Evolutionary conservation across 495 filamentous ascomycete species (phyloP), one percentile per base, ranked within the genome.

Genomic region (Annulohypoxylon maeteangense): DNA sequence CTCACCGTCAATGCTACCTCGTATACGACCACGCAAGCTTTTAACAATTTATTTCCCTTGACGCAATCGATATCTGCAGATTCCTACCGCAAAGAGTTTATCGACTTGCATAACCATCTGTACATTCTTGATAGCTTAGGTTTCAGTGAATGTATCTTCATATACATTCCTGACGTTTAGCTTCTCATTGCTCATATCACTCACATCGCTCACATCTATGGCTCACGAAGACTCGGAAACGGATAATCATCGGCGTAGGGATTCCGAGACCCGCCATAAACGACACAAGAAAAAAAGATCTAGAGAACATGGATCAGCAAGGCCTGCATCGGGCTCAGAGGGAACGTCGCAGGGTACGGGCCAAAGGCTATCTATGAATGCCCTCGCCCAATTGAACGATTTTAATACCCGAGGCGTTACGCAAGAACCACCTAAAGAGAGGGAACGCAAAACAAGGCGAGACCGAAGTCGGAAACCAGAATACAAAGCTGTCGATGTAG

Each of bases 341-440:
- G 38, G 54, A 57, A 56, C 65, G 36, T 65, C 66, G 2, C 40
- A 65, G 14, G 51, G 50, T 54, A 63, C 62, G 27, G 68, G 63
- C 36, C 77, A 78, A 48, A 67, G 75, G 4, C 75, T 88, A 31
- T 88, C 86, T 32, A 84, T 85, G 10, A 87, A 88, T 62, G 85
- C 89, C 7, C 76, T 92, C 63, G 89, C 89, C 14, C 84, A 85
- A 71, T 75, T 92, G 40, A 84, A 91, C 65, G 80, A 84, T n/a
- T 78, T 86, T 29, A 89, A 90, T 70, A 81, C 85, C 29, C 72
- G 78, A 47, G 69, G 32, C 5, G 53, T 56, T 32, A 31, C 47
- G 58, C 55, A 58, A 65, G 76, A 76, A 53, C 67, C 70, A 32
- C 42, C 70, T 16, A 71, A 59, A 61, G 68, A 72, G 29, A 74